phyloP scores from a whole-genome alignment of 2,329 filamentous ascomycete species.

The Samsoniella hepiali region DNA sequence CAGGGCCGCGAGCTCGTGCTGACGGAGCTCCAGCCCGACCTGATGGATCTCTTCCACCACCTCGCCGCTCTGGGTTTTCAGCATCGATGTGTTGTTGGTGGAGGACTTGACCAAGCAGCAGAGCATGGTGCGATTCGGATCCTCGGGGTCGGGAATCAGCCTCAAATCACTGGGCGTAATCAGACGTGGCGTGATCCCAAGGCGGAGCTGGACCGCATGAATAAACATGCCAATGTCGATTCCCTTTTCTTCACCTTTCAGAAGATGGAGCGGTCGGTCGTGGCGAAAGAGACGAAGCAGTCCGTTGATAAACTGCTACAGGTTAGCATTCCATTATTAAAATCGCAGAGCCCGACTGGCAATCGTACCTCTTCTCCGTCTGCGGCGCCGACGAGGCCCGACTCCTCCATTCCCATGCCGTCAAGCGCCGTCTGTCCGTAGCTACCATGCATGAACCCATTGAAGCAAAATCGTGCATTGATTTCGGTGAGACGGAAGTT shows the following conservation, averaged over 20 bases:
- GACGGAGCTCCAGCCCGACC: constrained; percentile 38
- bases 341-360: neutral
- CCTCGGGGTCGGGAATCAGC: constrained; percentile 27
- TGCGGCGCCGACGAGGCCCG: constrained; percentile 26
- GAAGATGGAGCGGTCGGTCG: constrained; percentile 31
- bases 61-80: constrained; percentile 26
- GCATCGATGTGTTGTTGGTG: neutral
- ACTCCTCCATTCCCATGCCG: constrained; percentile 16
- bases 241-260: constrained; percentile 37
- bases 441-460: constrained; percentile 32
- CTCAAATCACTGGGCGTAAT: constrained; percentile 34
- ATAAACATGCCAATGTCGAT: constrained; percentile 41
- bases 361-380: constrained; percentile 25
- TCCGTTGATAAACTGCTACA: constrained; percentile 31
- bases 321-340: neutral
- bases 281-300: constrained; percentile 32
- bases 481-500: constrained; percentile 38
- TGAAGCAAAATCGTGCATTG: constrained; percentile 41
- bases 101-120: constrained; percentile 24
- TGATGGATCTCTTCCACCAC: constrained; percentile 35
- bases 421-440: constrained; percentile 33
- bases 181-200: constrained; percentile 32
- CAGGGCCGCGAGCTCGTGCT: constrained; percentile 34
- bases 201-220: constrained; percentile 27
- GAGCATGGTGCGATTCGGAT: constrained; percentile 25